Conservation (phyloP, 2,329 filamentous ascomycete genomes). For the Exophiala spinifera region DNA sequence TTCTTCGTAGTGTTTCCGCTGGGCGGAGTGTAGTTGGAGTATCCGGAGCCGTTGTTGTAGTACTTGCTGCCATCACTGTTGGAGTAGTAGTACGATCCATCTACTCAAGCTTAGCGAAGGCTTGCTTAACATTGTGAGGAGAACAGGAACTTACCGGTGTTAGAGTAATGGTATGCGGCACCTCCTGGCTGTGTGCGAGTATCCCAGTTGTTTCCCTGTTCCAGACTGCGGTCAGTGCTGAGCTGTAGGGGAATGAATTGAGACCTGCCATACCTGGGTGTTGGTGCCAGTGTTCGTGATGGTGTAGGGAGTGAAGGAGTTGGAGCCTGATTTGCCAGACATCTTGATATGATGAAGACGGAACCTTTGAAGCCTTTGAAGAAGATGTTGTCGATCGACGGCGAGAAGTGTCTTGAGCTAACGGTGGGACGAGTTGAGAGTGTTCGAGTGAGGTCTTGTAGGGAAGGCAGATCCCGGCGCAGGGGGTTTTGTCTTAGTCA, state of each 20-base stretch:
- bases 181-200: slow-evolving; percentile 46
- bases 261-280: slow-evolving; percentile 50
- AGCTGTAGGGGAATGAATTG: neutral
- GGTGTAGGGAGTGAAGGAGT: slow-evolving; percentile 33
- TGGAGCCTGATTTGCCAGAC: neutral
- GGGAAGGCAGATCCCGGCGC: no score
- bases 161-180: slow-evolving; percentile 14
- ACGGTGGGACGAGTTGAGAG: no score
- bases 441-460: no score
- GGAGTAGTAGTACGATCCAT: slow-evolving; percentile 72
- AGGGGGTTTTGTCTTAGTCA: no score
- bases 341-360: neutral
- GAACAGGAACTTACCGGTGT: slow-evolving; percentile 3
- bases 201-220: slow-evolving; percentile 66
- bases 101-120: slow-evolving; percentile 34
- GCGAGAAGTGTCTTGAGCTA: neutral
- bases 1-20: slow-evolving; percentile 17
- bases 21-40: slow-evolving; percentile 60
- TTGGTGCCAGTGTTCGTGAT: slow-evolving; percentile 57
- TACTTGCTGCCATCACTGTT: slow-evolving; percentile 68
- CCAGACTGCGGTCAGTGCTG: neutral
- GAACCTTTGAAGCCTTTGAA: neutral
- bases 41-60: slow-evolving; percentile 60
- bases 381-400: neutral
- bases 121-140: neutral